Evolutionary conservation across 352 stramenopile species (phyloP), one percentile per base, ranked within the genome.

Genomic region (Phytophthora pini): DNA sequence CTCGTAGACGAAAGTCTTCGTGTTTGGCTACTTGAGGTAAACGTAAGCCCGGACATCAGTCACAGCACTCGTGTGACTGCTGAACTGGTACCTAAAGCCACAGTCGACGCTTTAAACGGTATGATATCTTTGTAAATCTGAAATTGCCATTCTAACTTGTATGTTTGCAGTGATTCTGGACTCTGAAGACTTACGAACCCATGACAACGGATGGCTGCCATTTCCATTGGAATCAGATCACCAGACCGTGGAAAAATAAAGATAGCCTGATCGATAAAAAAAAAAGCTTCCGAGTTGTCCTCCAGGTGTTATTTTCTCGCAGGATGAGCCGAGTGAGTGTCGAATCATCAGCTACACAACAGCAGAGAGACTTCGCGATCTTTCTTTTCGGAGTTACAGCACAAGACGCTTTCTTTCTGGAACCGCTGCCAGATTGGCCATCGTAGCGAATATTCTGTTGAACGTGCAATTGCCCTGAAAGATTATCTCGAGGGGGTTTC

Each of bases 31-130:
- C 69, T 97, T 2, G 89, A 97, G 46, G 89, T 95, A 15, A 97
- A 97, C 56, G 87, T 97, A 6, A 95, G 85, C 64, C 89, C 89
- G 0, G 89, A 97, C 56, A 77, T 96, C 9, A 95, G 85, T 65
- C 85, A 93, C 60, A 94, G 85, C 56, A 92, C 84, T 0, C 22
- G 26, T 5, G 68, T 92, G 26, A 93, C 82, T 0, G 74, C 72
- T 13, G 58, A 71, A 5, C 44, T 94, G 8, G 86, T 83, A 22
- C 75, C 86, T 5, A 58, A 62, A 34, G 84, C 86, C 6, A 93
- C 84, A 2, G 43, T 36, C 24, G 79, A 89, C 12, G 56, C 77
- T 0, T 60, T 94, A 0, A 72, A 87, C 27, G 29, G 85, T 92
- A 75, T 41, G 69, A 45, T 47, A n/a, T 24, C 27, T 38, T 9